These are phyloP conservation scores for Ogataea siamensis DNA, from an alignment of 805 yeast genomes.

Conservation along the genomic window DNA sequence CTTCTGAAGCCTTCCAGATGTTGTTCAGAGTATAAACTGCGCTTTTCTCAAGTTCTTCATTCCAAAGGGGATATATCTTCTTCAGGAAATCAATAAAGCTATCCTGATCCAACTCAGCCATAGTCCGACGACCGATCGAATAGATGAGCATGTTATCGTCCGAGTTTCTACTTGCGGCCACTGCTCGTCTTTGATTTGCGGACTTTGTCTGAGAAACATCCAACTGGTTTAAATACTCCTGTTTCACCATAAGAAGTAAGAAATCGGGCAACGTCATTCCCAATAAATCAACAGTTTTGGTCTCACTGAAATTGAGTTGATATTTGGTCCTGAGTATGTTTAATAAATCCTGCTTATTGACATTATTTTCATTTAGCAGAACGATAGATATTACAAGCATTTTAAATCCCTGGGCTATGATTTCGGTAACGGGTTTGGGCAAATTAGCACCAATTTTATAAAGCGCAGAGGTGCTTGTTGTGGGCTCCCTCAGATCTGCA, in stretches of 20 bases:
- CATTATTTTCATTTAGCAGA: constrained; percentile 28
- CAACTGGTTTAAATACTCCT: constrained; percentile 28
- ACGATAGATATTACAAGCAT: constrained; percentile 28
- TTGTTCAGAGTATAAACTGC: constrained; percentile 26
- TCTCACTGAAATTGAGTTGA: constrained; percentile 24
- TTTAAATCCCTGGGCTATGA: constrained; percentile 28
- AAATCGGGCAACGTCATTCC: constrained; percentile 24
- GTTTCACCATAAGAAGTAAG: constrained; percentile 24
- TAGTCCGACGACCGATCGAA: constrained; percentile 31
- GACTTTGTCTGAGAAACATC: constrained; percentile 20
- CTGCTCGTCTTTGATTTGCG: constrained; percentile 8
- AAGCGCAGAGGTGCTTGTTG: constrained; percentile 6
- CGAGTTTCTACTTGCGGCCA: constrained; percentile 11
- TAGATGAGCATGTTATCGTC: constrained; percentile 27
- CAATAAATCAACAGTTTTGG: constrained; percentile 20
- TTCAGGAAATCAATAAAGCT: constrained; percentile 28
- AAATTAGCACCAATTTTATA: constrained; percentile 18
- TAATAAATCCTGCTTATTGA: constrained; percentile 29
- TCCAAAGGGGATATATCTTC: constrained; percentile 29
- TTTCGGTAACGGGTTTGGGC: constrained; percentile 27
- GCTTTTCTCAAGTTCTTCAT: constrained; percentile 27
- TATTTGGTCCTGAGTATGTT: constrained; percentile 25
- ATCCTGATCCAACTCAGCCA: constrained; percentile 27
- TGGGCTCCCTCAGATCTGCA: constrained; percentile 14
- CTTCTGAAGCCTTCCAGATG: constrained; percentile 21